Evolutionary conservation across 2,329 filamentous ascomycete genomes (phyloP).

Genomic region (Trichoderma citrinoviride): DNA sequence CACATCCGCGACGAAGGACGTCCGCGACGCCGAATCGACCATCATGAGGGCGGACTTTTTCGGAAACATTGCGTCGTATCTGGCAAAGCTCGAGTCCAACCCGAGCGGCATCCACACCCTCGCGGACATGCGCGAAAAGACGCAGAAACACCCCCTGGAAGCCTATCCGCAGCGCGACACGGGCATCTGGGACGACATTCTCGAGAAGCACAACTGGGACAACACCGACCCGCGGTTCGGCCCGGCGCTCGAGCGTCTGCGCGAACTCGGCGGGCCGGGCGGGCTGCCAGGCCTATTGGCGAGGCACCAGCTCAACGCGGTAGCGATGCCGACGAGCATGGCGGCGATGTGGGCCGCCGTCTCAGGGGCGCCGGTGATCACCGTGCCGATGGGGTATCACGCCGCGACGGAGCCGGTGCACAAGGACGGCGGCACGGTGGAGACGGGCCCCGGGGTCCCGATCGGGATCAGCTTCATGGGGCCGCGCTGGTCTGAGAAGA

Average conservation of each 20-base stretch:
- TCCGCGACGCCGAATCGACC: slow-evolving; percentile 24
- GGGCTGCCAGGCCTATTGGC: slow-evolving; percentile 59
- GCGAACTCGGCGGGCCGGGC: slow-evolving; percentile 54
- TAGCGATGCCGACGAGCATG: slow-evolving; percentile 54
- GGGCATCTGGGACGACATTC: slow-evolving; percentile 50
- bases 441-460: slow-evolving; percentile 22
- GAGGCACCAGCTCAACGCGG: slow-evolving; percentile 54
- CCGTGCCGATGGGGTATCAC: slow-evolving; percentile 49
- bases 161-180: slow-evolving; percentile 63
- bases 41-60: slow-evolving; percentile 61
- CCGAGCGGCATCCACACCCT: slow-evolving; percentile 51
- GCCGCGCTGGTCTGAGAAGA: slow-evolving; percentile 53
- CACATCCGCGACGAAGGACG: slow-evolving; percentile 2
- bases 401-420: neutral
- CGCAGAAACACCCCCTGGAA: slow-evolving; percentile 51
- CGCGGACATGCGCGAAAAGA: slow-evolving; percentile 53
- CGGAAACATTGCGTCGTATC: slow-evolving; percentile 53
- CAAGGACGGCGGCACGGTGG: slow-evolving; percentile 10
- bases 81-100: slow-evolving; percentile 55
- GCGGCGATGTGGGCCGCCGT: slow-evolving; percentile 26
- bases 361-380: slow-evolving; percentile 47
- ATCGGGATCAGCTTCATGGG: slow-evolving; percentile 63
- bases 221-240: slow-evolving; percentile 58
- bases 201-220: slow-evolving; percentile 46
- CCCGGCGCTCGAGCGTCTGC: slow-evolving; percentile 44